Evolutionary conservation across 1,284 basidiomycete genomes (phyloP).

Genomic region (Mycena citricolor): DNA sequence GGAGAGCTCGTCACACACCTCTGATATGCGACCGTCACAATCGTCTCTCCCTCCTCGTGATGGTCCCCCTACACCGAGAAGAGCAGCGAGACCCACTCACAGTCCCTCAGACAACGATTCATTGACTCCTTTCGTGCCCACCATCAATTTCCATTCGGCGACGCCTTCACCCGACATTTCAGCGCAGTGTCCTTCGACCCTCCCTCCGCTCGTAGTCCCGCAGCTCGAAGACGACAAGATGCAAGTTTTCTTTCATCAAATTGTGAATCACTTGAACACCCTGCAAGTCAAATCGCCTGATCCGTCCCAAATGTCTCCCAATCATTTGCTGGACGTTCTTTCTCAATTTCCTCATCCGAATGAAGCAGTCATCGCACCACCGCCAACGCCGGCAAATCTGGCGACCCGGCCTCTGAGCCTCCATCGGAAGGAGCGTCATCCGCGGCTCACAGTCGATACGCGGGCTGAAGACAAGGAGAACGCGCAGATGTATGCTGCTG

Average conservation of each 20-base stretch:
- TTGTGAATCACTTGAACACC: constrained; percentile 76
- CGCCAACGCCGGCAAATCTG: constrained; percentile 1
- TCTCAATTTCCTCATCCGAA: constrained; percentile 7
- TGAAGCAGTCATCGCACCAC: constrained; percentile 10
- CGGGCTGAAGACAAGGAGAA: constrained; percentile 37
- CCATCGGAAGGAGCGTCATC: constrained; percentile 24
- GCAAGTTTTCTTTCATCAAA: constrained; percentile 78
- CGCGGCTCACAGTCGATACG: constrained; percentile 25
- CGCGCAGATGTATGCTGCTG: constrained; percentile 21
- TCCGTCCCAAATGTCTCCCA: constrained; percentile 25
- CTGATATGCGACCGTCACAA: constrained; percentile 31
- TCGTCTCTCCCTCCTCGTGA: constrained; percentile 51
- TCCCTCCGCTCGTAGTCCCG: constrained; percentile 44
- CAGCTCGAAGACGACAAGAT: constrained; percentile 68
- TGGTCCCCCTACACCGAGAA: constrained; percentile 60
- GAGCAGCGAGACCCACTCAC: constrained; percentile 37
- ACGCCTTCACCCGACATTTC: constrained; percentile 30
- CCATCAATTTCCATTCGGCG: constrained; percentile 32
- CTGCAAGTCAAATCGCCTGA: constrained; percentile 51
- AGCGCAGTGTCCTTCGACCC: constrained; percentile 32
- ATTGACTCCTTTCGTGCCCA: constrained; percentile 16
- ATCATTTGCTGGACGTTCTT: constrained; percentile 11
- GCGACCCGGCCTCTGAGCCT: constrained; percentile 25
- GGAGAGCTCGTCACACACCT: constrained; percentile 8
- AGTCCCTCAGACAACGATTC: constrained; percentile 27